Conservation (phyloP, 116 monocot species). For the Trichopus zeylanicus region DNA sequence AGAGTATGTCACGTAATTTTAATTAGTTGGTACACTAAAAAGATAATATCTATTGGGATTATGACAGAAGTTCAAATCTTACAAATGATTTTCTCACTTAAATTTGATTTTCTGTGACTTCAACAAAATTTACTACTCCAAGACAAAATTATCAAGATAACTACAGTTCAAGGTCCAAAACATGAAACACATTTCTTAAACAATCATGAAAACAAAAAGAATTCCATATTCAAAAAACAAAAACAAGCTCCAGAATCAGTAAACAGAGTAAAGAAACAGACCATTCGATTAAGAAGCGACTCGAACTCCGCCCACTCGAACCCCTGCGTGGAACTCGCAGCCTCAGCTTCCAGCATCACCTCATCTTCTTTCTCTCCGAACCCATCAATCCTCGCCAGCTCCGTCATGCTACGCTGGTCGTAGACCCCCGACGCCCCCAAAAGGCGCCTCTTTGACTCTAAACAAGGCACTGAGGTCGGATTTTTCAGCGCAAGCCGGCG, state of each 20-base stretch:
- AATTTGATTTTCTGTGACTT: background rate
- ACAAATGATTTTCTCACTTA: too few species aligned
- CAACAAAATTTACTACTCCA: background rate
- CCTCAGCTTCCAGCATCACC: constrained; percentile 1
- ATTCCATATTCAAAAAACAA: background rate
- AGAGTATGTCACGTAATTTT: too few species aligned
- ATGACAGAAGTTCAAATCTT: too few species aligned
- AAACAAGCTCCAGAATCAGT: too few species aligned
- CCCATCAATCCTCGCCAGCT: constrained; percentile 1
- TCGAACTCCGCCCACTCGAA: constrained; percentile 9
- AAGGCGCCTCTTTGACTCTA: background rate
- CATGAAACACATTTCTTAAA: background rate
- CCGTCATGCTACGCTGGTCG: constrained; percentile 7
- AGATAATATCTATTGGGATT: too few species aligned
- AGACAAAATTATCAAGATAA: background rate
- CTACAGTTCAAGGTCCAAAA: background rate
- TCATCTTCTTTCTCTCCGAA: constrained; percentile 14
- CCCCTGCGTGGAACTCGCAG: background rate
- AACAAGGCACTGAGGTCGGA: constrained; percentile 4
- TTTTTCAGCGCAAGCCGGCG: background rate
- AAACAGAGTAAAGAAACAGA: background rate
- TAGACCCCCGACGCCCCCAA: constrained; percentile 3
- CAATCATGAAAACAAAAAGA: background rate
- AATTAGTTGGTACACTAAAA: too few species aligned
- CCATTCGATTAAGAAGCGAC: constrained; percentile 24